Evolutionary conservation across 345 rosid species (phyloP).

Genomic region (Citrus trifoliata): DNA sequence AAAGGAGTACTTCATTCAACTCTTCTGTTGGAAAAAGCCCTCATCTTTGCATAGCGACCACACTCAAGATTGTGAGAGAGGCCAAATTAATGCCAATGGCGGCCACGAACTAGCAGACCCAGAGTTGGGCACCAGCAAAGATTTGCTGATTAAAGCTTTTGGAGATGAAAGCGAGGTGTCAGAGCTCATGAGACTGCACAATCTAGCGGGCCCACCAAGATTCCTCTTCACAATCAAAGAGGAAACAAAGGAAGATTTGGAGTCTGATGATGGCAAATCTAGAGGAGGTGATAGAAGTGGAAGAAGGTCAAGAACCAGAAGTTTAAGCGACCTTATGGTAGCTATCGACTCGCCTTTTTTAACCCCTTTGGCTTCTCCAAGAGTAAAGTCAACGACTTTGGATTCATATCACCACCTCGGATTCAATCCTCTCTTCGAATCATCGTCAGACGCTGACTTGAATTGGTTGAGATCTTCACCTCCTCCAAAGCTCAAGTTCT

Average conservation of each 20-base stretch:
- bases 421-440: constrained; percentile 89
- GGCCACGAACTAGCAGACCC: constrained; percentile 34
- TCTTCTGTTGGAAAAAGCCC: constrained; percentile 59
- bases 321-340: constrained; percentile 64
- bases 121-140: constrained; percentile 60
- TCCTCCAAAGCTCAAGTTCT: constrained; percentile 92
- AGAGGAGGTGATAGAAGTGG: constrained; percentile 43
- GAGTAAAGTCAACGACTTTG: constrained; percentile 44
- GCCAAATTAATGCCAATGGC: constrained; percentile 15
- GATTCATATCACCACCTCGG: constrained; percentile 49
- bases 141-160: constrained; percentile 41
- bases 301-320: constrained; percentile 67
- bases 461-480: constrained; percentile 64
- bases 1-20: constrained; percentile 51
- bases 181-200: constrained; percentile 93
- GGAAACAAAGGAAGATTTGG: constrained; percentile 93
- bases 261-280: constrained; percentile 82
- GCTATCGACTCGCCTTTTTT: constrained; percentile 48
- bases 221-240: constrained; percentile 94
- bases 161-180: constrained; percentile 60
- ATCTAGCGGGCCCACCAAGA: constrained; percentile 78
- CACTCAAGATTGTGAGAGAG: constrained; percentile 13
- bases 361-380: constrained; percentile 78
- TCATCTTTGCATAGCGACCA: constrained; percentile 31
- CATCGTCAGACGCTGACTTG: constrained; percentile 52